Evolutionary conservation across 805 yeast species (phyloP).

Genomic region (Wickerhamomyces sydowiorum): DNA sequence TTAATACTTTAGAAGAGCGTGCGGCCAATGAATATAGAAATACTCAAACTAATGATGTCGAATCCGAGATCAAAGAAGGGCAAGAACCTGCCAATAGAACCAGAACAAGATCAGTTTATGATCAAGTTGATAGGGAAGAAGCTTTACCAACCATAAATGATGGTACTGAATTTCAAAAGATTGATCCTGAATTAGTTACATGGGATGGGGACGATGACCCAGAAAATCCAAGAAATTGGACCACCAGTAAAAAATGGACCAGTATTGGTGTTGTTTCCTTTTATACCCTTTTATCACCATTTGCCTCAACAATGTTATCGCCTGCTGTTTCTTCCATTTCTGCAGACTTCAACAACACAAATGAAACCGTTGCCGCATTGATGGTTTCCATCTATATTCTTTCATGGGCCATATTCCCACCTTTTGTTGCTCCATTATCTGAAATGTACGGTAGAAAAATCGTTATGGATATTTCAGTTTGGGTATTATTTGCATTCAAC

Average conservation of each 20-base stretch:
- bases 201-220: constrained; percentile 65
- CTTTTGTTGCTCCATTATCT: constrained; percentile 55
- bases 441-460: constrained; percentile 53
- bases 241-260: constrained; percentile 31
- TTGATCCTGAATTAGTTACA: constrained; percentile 63
- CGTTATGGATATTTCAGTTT: constrained; percentile 45
- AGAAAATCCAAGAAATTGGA: constrained; percentile 62
- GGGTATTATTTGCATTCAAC: constrained; percentile 43
- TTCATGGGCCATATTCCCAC: constrained; percentile 62
- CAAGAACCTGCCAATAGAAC: not conserved
- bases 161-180: constrained; percentile 46
- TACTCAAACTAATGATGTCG: not conserved
- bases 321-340: constrained; percentile 52
- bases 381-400: constrained; percentile 54
- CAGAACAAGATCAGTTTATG: constrained; percentile 10
- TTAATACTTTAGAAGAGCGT: constrained; percentile 26
- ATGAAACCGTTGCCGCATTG: constrained; percentile 35
- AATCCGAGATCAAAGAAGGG: not conserved
- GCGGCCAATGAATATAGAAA: constrained; percentile 17
- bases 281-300: constrained; percentile 55
- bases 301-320: constrained; percentile 56
- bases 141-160: constrained; percentile 29
- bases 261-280: constrained; percentile 43
- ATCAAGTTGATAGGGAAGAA: constrained; percentile 15
- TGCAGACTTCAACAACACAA: constrained; percentile 35